phyloP scores from a whole-genome alignment of 371 early-diverging fungal genomes.

The Apophysomyces elegans region DNA sequence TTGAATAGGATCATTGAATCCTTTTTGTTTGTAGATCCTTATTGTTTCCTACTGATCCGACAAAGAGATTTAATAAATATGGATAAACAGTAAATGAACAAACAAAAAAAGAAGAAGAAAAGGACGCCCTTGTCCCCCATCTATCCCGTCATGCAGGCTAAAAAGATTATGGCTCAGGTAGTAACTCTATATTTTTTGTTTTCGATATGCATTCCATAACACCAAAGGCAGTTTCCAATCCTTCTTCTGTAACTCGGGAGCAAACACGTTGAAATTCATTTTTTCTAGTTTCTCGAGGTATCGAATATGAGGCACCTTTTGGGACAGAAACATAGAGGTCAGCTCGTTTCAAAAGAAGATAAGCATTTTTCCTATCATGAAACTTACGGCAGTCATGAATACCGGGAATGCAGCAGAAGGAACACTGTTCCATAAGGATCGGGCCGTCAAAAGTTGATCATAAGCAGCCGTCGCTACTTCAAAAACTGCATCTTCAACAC shows the following conservation, averaged over 20 bases:
- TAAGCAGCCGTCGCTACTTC: slow-evolving; percentile 84
- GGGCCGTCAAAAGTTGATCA: slow-evolving; percentile 79
- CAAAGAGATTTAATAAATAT: too few relatives aligned
- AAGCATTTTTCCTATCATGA: background rate
- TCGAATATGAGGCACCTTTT: slow-evolving; percentile 58
- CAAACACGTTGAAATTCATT: slow-evolving; percentile 75
- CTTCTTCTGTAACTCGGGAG: slow-evolving; percentile 58
- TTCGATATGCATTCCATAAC: slow-evolving; percentile 55
- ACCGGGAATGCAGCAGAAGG: slow-evolving; percentile 67
- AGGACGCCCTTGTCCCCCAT: slow-evolving; percentile 7
- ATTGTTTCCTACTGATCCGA: background rate
- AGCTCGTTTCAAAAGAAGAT: too few relatives aligned
- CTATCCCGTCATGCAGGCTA: background rate
- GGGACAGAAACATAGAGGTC: too few relatives aligned
- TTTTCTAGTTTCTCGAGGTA: slow-evolving; percentile 71
- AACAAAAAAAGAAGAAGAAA: background rate
- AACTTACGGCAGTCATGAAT: slow-evolving; percentile 64
- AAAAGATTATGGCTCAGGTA: too few relatives aligned
- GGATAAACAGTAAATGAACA: background rate
- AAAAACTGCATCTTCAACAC: slow-evolving; percentile 74
- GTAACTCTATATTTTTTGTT: slow-evolving; percentile 21
- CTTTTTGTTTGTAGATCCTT: background rate
- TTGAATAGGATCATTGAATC: background rate
- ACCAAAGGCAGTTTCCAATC: slow-evolving; percentile 73
- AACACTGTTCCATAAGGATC: slow-evolving; percentile 59